Evolutionary conservation across 805 yeast species (phyloP).

Genomic region (Suhomyces kilbournensis): DNA sequence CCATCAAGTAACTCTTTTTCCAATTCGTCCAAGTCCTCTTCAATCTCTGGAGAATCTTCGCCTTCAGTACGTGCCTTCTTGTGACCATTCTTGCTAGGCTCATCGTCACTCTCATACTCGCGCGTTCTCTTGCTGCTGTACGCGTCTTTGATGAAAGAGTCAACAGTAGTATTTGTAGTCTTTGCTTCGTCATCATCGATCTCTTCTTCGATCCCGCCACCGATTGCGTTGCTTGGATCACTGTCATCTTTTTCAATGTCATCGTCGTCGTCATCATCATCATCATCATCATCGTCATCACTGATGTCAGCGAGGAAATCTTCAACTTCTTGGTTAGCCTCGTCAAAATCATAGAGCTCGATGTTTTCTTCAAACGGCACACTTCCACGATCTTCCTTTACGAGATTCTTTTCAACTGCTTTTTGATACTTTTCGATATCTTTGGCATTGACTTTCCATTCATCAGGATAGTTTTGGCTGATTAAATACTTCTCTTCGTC

Average conservation of each 20-base stretch:
- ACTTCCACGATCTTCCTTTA: slow-evolving; percentile 7
- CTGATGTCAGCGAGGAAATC: slow-evolving; percentile 47
- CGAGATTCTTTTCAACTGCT: slow-evolving; percentile 22
- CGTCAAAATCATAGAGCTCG: slow-evolving; percentile 39
- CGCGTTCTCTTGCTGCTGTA: slow-evolving; percentile 6
- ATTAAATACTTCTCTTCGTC: slow-evolving; percentile 60
- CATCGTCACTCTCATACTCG: slow-evolving; percentile 3
- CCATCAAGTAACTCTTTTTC: slow-evolving; percentile 53
- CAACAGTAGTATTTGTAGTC: slow-evolving; percentile 5
- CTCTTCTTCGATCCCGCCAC: slow-evolving; percentile 18
- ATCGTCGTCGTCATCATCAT: slow-evolving; percentile 18
- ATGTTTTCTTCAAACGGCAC: slow-evolving; percentile 7
- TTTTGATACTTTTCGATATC: slow-evolving; percentile 45
- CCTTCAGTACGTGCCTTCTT: slow-evolving; percentile 8
- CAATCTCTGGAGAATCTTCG: slow-evolving; percentile 10
- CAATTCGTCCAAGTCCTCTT: slow-evolving; percentile 42
- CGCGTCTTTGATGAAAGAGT: slow-evolving; percentile 11
- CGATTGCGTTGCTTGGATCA: slow-evolving; percentile 12
- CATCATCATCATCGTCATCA: slow-evolving; percentile 36
- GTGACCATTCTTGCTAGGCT: slow-evolving; percentile 2
- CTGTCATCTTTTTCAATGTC: slow-evolving; percentile 10
- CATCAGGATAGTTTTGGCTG: slow-evolving; percentile 46
- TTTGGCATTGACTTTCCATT: slow-evolving; percentile 41
- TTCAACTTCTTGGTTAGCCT: slow-evolving; percentile 44
- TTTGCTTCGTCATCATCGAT: slow-evolving; percentile 8